Conservation (phyloP, 2,329 filamentous ascomycete species). For the Juglanconis juglandina region DNA sequence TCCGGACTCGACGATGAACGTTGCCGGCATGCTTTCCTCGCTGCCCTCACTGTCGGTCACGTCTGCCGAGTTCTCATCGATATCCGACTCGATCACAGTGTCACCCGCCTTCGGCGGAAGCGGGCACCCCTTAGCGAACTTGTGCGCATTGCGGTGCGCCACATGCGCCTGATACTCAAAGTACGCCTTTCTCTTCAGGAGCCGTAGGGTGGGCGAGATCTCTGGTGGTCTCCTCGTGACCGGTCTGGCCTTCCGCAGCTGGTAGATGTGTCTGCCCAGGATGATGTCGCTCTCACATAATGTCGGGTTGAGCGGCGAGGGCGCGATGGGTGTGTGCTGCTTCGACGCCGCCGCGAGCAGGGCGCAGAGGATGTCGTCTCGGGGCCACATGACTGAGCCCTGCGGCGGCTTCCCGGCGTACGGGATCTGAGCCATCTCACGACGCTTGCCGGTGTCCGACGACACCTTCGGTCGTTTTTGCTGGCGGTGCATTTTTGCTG, state of each 20-base stretch:
- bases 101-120: not conserved
- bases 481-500: not conserved
- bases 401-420: not conserved
- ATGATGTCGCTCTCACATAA: slow-evolving; percentile 6
- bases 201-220: slow-evolving; percentile 10
- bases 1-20: not conserved
- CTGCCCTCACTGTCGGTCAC: not conserved
- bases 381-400: not conserved
- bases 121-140: slow-evolving; percentile 2
- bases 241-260: slow-evolving; percentile 8
- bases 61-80: not conserved
- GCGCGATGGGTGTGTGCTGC: slow-evolving; percentile 14
- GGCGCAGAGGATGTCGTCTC: slow-evolving; percentile 8
- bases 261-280: slow-evolving; percentile 1
- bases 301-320: slow-evolving; percentile 16
- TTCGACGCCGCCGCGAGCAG: slow-evolving; percentile 14
- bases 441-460: not conserved
- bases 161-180: not conserved
- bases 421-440: slow-evolving; percentile 10
- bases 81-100: not conserved
- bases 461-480: not conserved
- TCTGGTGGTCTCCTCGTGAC: slow-evolving; percentile 11
- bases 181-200: slow-evolving; percentile 2
- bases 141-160: not conserved
- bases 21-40: not conserved